Percentiles rank a stretch among this genome's conserved stretches.
These are phyloP conservation scores for Cryptosporidium felis DNA, from an alignment of 169 alveolate genomes.

Conservation along the genomic window DNA sequence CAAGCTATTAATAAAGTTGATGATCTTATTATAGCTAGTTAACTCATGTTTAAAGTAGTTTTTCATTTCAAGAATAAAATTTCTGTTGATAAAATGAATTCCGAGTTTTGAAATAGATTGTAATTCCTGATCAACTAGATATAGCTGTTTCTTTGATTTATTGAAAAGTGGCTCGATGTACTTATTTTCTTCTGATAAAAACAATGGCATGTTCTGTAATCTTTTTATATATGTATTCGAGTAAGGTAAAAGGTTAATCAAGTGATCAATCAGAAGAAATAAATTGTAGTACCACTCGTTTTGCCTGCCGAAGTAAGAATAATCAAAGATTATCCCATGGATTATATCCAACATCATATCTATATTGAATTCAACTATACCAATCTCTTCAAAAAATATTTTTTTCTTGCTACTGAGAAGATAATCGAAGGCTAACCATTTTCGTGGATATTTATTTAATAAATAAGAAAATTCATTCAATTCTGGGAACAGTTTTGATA, in stretches of 20 bases:
- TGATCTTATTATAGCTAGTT: constrained; percentile 1
- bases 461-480: constrained; percentile 32
- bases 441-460: constrained; percentile 12
- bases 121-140: not conserved
- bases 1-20: not conserved
- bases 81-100: constrained; percentile 24
- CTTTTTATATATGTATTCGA: not conserved
- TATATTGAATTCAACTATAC: constrained; percentile 13
- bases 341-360: constrained; percentile 8
- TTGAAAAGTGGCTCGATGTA: constrained; percentile 2
- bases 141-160: constrained; percentile 6
- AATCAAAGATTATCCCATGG: constrained; percentile 34
- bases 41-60: not conserved
- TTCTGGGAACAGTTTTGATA: constrained; percentile 16
- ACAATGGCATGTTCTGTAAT: constrained; percentile 2
- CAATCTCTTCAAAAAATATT: not conserved
- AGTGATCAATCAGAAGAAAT: constrained; percentile 1
- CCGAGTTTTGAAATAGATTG: not conserved
- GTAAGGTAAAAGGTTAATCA: not conserved
- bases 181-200: constrained; percentile 26
- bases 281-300: constrained; percentile 30
- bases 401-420: not conserved
- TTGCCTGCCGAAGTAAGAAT: constrained; percentile 44
- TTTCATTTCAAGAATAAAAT: not conserved
- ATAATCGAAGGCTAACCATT: not conserved